These are phyloP conservation scores for Dactylellina leptospora DNA, from an alignment of 2,329 filamentous ascomycete genomes.

Conservation along the genomic window DNA sequence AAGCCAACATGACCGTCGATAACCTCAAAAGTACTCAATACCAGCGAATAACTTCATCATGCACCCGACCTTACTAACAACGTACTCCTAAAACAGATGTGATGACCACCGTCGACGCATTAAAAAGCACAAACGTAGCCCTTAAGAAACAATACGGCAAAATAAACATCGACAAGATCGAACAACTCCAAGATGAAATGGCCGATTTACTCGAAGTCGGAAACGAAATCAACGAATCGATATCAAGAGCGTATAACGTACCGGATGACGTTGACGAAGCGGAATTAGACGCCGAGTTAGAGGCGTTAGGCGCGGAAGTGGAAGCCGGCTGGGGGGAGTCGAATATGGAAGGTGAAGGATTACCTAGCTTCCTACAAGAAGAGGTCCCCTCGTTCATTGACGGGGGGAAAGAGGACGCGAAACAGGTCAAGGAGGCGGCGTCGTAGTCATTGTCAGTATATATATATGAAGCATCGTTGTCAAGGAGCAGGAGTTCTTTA, in stretches of 20 bases:
- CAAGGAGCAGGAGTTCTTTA: background rate
- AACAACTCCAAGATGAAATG: conserved; percentile 98
- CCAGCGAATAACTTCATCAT: conserved; percentile 7
- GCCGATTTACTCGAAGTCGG: conserved; percentile 96
- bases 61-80: conserved; percentile 9
- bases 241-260: conserved; percentile 89
- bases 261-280: conserved; percentile 97
- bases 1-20: conserved; percentile 97
- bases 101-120: conserved; percentile 96
- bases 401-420: conserved; percentile 77
- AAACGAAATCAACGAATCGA: conserved; percentile 96
- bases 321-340: conserved; percentile 77
- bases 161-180: conserved; percentile 96
- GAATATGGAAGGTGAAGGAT: conserved; percentile 65
- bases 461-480: background rate
- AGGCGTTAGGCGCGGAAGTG: conserved; percentile 92
- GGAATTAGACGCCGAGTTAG: conserved; percentile 93
- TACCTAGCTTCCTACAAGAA: conserved; percentile 89
- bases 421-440: conserved; percentile 82
- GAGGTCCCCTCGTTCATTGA: conserved; percentile 91
- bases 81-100: conserved; percentile 66
- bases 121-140: conserved; percentile 95
- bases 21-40: conserved; percentile 76
- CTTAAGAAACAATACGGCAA: conserved; percentile 94
- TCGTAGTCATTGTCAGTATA: too few species aligned